Evolutionary conservation across 2,329 filamentous ascomycete genomes (phyloP).

Genomic region (Fusarium sp.): DNA sequence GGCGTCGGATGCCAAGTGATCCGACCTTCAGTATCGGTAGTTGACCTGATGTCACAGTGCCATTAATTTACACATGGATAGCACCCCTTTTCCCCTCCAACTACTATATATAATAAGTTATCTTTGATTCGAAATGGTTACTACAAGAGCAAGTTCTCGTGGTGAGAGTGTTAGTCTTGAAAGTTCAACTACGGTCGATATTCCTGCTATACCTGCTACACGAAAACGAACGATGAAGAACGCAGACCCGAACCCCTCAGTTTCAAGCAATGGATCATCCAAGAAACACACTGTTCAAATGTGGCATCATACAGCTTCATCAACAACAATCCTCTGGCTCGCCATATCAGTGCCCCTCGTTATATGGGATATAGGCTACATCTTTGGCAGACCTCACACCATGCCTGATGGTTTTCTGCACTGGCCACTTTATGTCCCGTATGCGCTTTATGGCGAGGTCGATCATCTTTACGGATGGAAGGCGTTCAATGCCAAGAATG

Average conservation of each 20-base stretch:
- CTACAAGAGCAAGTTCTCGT: constrained; percentile 52
- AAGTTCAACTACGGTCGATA: constrained; percentile 13
- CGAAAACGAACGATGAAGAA: constrained; percentile 33
- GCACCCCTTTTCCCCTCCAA: neutral
- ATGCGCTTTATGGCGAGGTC: constrained; percentile 81
- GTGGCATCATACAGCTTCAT: constrained; percentile 61
- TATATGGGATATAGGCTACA: constrained; percentile 83
- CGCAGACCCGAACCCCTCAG: neutral
- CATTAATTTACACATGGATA: neutral
- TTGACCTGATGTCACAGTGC: neutral
- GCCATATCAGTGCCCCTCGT: constrained; percentile 81
- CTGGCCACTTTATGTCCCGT: constrained; percentile 79
- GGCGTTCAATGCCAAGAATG: constrained; percentile 73
- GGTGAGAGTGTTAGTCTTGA: constrained; percentile 46
- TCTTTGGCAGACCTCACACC: constrained; percentile 81
- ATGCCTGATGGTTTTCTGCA: constrained; percentile 84
- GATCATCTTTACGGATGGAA: constrained; percentile 87
- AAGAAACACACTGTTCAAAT: constrained; percentile 16
- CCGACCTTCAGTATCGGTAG: neutral
- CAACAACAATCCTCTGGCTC: constrained; percentile 74
- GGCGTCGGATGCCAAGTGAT: constrained; percentile 15
- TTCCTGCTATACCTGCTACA: constrained; percentile 25
- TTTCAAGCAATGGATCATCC: constrained; percentile 1
- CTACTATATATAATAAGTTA: neutral
- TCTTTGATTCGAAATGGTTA: constrained; percentile 50